A percentile compares a stretch with the other conserved stretches of the same genome.
Conservation (phyloP, 2,329 filamentous ascomycete species). For the Fusarium multiceps region DNA sequence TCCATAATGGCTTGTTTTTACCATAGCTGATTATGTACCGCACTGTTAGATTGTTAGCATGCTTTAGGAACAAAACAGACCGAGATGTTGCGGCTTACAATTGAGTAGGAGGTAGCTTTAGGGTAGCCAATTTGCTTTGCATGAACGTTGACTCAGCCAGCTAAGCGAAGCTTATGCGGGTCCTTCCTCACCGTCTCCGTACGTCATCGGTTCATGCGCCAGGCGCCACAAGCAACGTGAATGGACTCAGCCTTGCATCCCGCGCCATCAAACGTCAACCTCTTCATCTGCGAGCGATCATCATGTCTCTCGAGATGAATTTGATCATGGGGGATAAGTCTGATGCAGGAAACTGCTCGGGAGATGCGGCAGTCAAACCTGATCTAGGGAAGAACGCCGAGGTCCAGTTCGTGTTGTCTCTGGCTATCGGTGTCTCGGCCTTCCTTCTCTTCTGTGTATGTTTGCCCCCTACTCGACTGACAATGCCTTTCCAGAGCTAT, state of each 20-base stretch:
- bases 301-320: conserved; percentile 13
- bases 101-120: background rate
- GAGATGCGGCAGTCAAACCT: conserved; percentile 39
- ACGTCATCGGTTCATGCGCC: conserved; percentile 35
- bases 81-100: background rate
- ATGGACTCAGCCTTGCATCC: conserved; percentile 37
- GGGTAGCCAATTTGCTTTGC: background rate
- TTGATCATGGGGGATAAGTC: background rate
- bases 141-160: conserved; percentile 11
- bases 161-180: conserved; percentile 23
- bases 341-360: background rate
- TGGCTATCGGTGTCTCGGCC: conserved; percentile 74
- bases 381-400: conserved; percentile 57
- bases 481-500: background rate
- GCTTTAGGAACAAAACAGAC: background rate
- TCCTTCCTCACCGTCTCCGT: conserved; percentile 13
- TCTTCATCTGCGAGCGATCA: conserved; percentile 9
- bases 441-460: conserved; percentile 82
- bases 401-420: conserved; percentile 78
- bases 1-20: rapidly evolving
- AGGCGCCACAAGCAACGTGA: conserved; percentile 24
- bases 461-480: conserved; percentile 11
- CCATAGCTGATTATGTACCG: background rate
- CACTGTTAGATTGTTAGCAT: background rate
- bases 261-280: conserved; percentile 19